Evolutionary conservation across 2,329 filamentous ascomycete species (phyloP), one percentile per base, ranked within the genome.

Genomic region (Macroventuria anomochaeta): DNA sequence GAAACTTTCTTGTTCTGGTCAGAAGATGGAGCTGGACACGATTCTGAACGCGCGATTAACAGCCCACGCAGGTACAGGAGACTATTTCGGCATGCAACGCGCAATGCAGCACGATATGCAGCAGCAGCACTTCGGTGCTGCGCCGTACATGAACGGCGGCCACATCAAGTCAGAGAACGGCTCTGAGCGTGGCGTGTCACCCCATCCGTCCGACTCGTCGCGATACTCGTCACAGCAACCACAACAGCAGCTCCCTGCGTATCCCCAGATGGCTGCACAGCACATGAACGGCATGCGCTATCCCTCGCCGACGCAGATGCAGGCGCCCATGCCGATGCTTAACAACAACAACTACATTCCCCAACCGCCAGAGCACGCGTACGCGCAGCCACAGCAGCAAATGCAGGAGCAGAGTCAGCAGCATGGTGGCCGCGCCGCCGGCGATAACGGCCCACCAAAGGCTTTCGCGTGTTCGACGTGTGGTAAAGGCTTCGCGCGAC

Each of bases 391-490:
- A 29, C 65, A 74, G 57, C 57, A 65, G 56, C 70, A 70, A 49
- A 55, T 68, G 39, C 64, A 65, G 17, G 63, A 79, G 70, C 61
- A 75, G 68, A 57, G 67, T 58, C 67, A 75, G 73, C 62, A 73
- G 75, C 65, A 62, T 66, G 73, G 75, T 64, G 69, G 75, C 46
- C 76, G 78, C 61, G 75, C 75, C 55, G 74, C 71, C 66, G 77
- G 69, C 58, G 79, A 76, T 65, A 70, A 79, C 74, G 71, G 81
- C 63, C 80, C 83, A 25, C 82, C 84, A 10, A 90, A 97, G 77
- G 87, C 90, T 1, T 97, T 95, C 70, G 88, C 91, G 18, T 99
- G 95, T 78, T 89, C 87, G 60, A 93, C 89, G 3, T 99, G 95
- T 74, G 84, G 84, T 53, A 97, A 97, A 77, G 89, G 89, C 20